phyloP scores from a whole-genome alignment of 345 rosid species.

The Camelina hispida region DNA sequence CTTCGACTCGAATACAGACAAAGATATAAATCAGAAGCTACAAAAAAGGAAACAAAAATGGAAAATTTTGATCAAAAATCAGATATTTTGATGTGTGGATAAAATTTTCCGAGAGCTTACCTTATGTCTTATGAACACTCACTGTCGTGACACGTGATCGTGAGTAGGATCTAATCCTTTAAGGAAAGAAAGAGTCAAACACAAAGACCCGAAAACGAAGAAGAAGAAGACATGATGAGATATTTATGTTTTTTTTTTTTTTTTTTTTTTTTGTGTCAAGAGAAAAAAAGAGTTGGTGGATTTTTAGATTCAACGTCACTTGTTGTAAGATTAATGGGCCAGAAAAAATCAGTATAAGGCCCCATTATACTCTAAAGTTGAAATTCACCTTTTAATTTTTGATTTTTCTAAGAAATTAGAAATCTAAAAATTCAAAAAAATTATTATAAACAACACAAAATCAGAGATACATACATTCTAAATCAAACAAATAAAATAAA shows the following conservation, averaged over 20 bases:
- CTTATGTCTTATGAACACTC: background rate
- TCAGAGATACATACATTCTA: no score
- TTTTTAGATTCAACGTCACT: background rate
- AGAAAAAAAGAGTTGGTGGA: slow-evolving; percentile 6
- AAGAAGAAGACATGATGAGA: slow-evolving; percentile 33
- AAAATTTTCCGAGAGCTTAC: slow-evolving; percentile 5
- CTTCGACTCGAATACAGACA: slow-evolving; percentile 39
- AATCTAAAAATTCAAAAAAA: no score
- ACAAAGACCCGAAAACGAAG: slow-evolving; percentile 34
- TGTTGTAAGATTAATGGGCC: slow-evolving; percentile 34
- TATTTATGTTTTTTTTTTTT: background rate
- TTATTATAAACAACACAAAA: no score
- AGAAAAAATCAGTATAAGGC: slow-evolving; percentile 15
- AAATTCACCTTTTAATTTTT: no score
- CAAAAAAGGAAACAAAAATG: background rate
- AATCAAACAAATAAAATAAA: no score
- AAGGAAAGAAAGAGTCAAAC: slow-evolving; percentile 7
- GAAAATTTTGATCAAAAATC: background rate
- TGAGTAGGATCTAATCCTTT: slow-evolving; percentile 40
- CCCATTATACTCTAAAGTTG: slow-evolving; percentile 18
- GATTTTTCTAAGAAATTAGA: no score
- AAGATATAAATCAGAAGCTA: background rate
- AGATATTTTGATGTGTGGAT: slow-evolving; percentile 31
- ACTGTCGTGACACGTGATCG: slow-evolving; percentile 30
- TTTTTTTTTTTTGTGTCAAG: background rate